These are phyloP conservation scores for Coniferiporia weirii DNA, from an alignment of 1,284 basidiomycete species.

Conservation along the genomic window DNA sequence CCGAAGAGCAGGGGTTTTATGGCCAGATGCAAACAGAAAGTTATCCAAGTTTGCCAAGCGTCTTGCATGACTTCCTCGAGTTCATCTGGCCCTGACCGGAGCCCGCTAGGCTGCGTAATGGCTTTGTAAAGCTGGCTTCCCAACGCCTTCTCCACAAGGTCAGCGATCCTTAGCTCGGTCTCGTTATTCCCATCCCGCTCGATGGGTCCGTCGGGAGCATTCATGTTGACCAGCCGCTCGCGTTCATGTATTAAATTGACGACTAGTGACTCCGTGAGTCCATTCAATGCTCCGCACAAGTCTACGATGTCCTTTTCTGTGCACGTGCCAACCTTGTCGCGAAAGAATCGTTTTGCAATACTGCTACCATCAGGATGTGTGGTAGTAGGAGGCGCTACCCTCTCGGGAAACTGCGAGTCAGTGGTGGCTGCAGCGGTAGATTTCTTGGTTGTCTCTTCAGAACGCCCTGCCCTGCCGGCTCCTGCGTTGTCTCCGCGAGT, in stretches of 20 bases:
- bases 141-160: background rate
- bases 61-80: constrained; percentile 5
- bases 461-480: background rate
- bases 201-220: background rate
- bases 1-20: constrained; percentile 7
- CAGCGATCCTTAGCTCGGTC: background rate
- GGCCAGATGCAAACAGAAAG: background rate
- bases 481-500: background rate
- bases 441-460: no score
- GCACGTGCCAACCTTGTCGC: constrained; percentile 1
- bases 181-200: background rate
- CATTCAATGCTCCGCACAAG: background rate
- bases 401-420: background rate
- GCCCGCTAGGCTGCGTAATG: background rate
- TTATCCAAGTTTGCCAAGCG: constrained; percentile 1
- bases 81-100: background rate
- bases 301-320: constrained; percentile 6
- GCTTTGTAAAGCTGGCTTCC: background rate
- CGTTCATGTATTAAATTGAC: background rate
- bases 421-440: background rate
- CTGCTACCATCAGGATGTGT: background rate
- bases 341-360: background rate
- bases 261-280: background rate
- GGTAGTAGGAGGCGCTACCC: background rate
- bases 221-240: background rate